Evolutionary conservation across 768 basidiomycete genomes (phyloP).

Genomic region (Mycena galericulata): DNA sequence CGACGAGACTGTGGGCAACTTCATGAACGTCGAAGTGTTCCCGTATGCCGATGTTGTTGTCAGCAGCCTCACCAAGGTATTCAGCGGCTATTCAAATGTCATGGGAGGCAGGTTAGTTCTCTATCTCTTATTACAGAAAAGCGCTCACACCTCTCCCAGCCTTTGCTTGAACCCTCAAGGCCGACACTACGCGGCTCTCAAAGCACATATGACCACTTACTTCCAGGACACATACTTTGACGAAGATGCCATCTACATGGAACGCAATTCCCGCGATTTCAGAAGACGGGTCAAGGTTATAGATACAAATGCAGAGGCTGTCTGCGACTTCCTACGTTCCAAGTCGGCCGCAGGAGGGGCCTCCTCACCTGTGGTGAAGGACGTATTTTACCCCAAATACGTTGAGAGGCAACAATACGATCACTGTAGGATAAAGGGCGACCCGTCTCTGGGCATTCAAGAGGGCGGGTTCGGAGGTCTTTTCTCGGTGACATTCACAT

Average conservation of each 20-base stretch:
- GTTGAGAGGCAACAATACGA: conserved; percentile 78
- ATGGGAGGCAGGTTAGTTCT: conserved; percentile 93
- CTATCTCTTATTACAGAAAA: neutral
- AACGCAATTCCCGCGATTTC: conserved; percentile 97
- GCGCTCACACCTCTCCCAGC: conserved; percentile 53
- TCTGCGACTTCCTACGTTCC: conserved; percentile 82
- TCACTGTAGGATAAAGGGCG: conserved; percentile 66
- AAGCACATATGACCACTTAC: conserved; percentile 61
- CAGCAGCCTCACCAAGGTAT: conserved; percentile 93
- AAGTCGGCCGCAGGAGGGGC: conserved; percentile 60
- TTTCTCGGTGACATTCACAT: conserved; percentile 89
- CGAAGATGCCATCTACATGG: conserved; percentile 96
- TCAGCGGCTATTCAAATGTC: conserved; percentile 94
- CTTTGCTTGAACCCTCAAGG: conserved; percentile 88
- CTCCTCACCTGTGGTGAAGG: conserved; percentile 69
- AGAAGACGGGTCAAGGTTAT: conserved; percentile 76
- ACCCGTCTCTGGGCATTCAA: conserved; percentile 41
- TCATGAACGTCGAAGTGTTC: conserved; percentile 91
- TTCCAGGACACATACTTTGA: conserved; percentile 92
- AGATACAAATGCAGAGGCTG: conserved; percentile 83
- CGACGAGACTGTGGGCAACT: conserved; percentile 96
- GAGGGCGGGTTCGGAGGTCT: conserved; percentile 85
- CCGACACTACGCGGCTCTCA: conserved; percentile 76
- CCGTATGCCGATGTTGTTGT: conserved; percentile 91
- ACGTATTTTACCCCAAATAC: conserved; percentile 93